Evolutionary conservation across 345 rosid species (phyloP), one percentile per base, ranked within the genome.

Genomic region (Clarkia xantiana): DNA sequence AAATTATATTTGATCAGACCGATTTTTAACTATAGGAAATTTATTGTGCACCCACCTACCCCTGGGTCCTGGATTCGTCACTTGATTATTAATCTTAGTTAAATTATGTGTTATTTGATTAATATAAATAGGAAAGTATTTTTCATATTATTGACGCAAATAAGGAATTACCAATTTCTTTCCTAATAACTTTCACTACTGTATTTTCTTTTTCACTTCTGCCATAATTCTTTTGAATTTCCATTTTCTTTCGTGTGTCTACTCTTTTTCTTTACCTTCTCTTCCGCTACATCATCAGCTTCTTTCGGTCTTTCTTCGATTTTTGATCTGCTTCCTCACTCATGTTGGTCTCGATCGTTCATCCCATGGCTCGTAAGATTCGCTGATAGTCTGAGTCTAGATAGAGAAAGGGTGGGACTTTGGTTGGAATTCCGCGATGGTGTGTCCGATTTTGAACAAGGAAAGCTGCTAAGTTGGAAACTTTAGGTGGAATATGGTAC

Each of bases 281-380:
- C 66, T 53, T 64, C 75, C 66, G 67, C 63, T 63, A 63, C 65
- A 61, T 39, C 73, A 61, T 66, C 62, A 70, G 25, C 68, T 63
- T 25, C 56, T 49, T 40, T 19, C 29, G 0, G 39, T 49, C 57
- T 64, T 73, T 71, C 76, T 70, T 74, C 65, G 76, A 73, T 81
- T 88, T 68, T 76, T 88, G 94, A 88, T 84, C 94, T 72, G 75
- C 88, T 62, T 18, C n/a, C 29, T 60, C 65, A 52, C 34, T 22
- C 17, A 18, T 18, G 23, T 23, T 22, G 69, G 64, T 61, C 70
- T 76, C 74, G 78, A 80, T 79, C 85, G 72, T 70, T 73, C 64
- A 58, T 64, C 52, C 58, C 68, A 69, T 65, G 73, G 76, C 66
- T 49, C 49, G 40, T 11, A 66, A 49, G 42, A n/a, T 49, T 63